These are phyloP conservation scores for Skeletonema marinoi DNA, from an alignment of 108 stramenopile species.

Conservation along the genomic window DNA sequence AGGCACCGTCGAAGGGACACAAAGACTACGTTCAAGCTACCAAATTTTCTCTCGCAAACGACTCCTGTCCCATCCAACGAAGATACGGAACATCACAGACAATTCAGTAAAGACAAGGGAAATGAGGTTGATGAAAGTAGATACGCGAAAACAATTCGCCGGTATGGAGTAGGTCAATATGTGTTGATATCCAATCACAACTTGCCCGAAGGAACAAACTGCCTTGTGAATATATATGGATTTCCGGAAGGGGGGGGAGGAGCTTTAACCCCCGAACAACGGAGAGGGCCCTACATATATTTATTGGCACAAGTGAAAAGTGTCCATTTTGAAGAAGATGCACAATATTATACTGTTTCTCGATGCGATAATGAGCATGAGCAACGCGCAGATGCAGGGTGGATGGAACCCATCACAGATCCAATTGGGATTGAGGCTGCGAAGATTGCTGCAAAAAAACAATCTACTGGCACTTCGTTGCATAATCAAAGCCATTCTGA, in stretches of 20 bases:
- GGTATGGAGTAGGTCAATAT: constrained; percentile 34
- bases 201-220: not conserved
- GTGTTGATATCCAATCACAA: constrained; percentile 43
- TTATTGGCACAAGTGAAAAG: constrained; percentile 59
- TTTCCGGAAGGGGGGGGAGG: constrained; percentile 61
- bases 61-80: not conserved
- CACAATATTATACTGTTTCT: constrained; percentile 71
- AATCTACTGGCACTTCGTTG: not conserved
- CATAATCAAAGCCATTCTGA: not conserved
- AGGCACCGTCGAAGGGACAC: not conserved
- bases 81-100: not conserved
- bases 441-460: constrained; percentile 13
- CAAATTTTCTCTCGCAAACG: not conserved
- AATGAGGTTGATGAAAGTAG: not conserved
- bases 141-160: not conserved
- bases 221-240: constrained; percentile 59
- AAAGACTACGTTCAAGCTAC: not conserved
- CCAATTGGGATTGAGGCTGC: constrained; percentile 26
- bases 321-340: constrained; percentile 77
- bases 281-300: constrained; percentile 68
- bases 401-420: constrained; percentile 48
- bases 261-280: constrained; percentile 52
- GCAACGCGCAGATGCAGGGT: constrained; percentile 68
- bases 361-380: constrained; percentile 61
- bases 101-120: not conserved